Evolutionary conservation across 2,329 filamentous ascomycete species (phyloP).

Genomic region (Seiridium unicorne): DNA sequence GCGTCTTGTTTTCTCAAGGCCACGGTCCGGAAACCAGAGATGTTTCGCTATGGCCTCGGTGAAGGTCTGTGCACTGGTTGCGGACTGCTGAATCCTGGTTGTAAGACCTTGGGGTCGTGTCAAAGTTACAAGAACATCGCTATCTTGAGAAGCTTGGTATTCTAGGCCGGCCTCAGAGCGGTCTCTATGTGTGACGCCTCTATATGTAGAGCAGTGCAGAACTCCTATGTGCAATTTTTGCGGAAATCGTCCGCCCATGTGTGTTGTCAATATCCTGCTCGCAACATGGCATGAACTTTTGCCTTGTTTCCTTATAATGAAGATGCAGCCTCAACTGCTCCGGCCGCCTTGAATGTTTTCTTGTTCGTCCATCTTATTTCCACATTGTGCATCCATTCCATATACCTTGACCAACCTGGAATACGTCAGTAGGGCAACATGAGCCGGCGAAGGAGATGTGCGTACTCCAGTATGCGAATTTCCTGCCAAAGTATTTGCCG

Average conservation of each 20-base stretch:
- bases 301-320: not conserved
- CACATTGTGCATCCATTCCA: slow-evolving; percentile 88
- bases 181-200: not conserved
- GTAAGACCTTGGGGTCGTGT: not conserved
- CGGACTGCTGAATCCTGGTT: not conserved
- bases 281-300: not conserved
- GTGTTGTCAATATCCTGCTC: not conserved
- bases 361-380: slow-evolving; percentile 68
- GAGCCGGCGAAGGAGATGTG: slow-evolving; percentile 16
- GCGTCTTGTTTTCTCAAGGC: not conserved
- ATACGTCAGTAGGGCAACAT: not conserved
- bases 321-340: slow-evolving; percentile 59
- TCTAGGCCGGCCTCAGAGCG: not conserved
- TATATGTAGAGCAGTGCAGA: not conserved
- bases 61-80: slow-evolving; percentile 3
- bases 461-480: slow-evolving; percentile 95
- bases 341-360: slow-evolving; percentile 60
- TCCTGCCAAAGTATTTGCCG: slow-evolving; percentile 92
- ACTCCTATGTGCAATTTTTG: slow-evolving; percentile 2
- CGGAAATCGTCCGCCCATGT: not conserved
- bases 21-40: not conserved
- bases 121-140: no score
- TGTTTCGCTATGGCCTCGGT: slow-evolving; percentile 4
- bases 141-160: not conserved
- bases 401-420: slow-evolving; percentile 85